Evolutionary conservation across 1,284 basidiomycete species (phyloP), one percentile per base, ranked within the genome.

Genomic region (Tilletia walkeri): DNA sequence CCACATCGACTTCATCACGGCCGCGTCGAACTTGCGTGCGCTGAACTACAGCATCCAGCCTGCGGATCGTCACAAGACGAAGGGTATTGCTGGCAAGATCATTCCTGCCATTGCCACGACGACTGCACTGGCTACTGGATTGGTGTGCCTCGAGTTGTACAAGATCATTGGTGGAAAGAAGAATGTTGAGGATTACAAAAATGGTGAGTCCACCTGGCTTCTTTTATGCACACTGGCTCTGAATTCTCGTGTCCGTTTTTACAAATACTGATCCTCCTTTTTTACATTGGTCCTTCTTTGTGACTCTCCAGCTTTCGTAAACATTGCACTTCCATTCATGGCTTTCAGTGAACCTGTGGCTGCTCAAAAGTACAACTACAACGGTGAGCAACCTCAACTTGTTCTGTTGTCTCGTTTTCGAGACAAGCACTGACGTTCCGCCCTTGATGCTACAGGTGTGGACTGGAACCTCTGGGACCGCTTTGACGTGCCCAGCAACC

Each of bases 71-170:
- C 95, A 99, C 86, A 89, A 91, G 73, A 99, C 95, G 54, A 99
- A 99, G 87, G 92, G 96, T 84, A 97, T 99, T 81, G 97, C 96
- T 3, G 96, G 96, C 70, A 99, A 99, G 88, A 99, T 99, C 80
- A 99, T 99, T 76, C 96, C 96, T 68, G 96, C 96, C 18, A 99
- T 99, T 80, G 96, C 96, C 30, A 99, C 97, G 0, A 99, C 96
- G 0, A 99, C 97, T 1, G 91, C 94, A 18, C 88, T 97, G 59
- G 93, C 96, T 41, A 94, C 94, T 39, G 96, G 96, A 38, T 85
- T 99, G 69, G 94, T 97, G 63, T 98, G 95, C 85, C 85, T 99
- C 70, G 96, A 99, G 86, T 88, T 99, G 67, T 99, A 96, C 88
- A 83, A 83, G 93, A 88, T 99, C 84, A 94, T 99, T 78, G 96